phyloP scores from a whole-genome alignment of 2,329 filamentous ascomycete genomes.

The Davidsoniella eucalypti region DNA sequence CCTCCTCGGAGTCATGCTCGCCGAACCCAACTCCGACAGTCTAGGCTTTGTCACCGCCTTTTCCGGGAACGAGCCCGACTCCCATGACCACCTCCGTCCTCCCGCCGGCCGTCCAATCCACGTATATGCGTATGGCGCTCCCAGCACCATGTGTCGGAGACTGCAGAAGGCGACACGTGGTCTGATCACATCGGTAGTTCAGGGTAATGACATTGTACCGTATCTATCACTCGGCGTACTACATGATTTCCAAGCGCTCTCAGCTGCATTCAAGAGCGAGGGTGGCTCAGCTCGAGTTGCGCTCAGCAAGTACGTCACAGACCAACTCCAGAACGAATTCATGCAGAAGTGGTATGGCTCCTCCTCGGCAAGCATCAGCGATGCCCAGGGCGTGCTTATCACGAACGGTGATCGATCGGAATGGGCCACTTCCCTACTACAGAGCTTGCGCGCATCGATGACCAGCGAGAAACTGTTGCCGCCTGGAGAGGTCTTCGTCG shows the following conservation, averaged over 20 bases:
- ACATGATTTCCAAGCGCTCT: constrained; percentile 57
- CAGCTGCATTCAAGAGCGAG: constrained; percentile 57
- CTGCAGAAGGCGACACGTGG: constrained; percentile 55
- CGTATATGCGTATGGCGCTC: constrained; percentile 64
- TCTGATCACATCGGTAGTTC: constrained; percentile 57
- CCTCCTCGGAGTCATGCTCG: constrained; percentile 53
- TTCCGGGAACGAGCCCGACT: constrained; percentile 18
- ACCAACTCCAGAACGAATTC: constrained; percentile 44
- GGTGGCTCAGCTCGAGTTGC: constrained; percentile 49
- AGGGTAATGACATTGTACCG: constrained; percentile 59
- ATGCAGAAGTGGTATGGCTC: constrained; percentile 43
- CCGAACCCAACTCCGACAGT: constrained; percentile 36
- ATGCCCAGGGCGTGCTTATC: constrained; percentile 23
- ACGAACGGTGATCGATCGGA: constrained; percentile 31
- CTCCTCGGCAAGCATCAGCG: constrained; percentile 18
- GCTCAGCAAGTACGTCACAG: constrained; percentile 49
- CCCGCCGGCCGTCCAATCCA: constrained; percentile 56
- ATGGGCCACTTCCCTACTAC: constrained; percentile 53
- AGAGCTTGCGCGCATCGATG: constrained; percentile 50
- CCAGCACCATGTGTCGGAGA: constrained; percentile 53
- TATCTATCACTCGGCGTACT: constrained; percentile 56
- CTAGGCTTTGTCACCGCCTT: constrained; percentile 47
- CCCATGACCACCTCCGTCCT: constrained; percentile 16
- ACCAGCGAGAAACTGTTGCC: constrained; percentile 53
- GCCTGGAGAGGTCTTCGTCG: constrained; percentile 58